phyloP scores from a whole-genome alignment of 148 eudicot species.

The Rhododendron simsii region DNA sequence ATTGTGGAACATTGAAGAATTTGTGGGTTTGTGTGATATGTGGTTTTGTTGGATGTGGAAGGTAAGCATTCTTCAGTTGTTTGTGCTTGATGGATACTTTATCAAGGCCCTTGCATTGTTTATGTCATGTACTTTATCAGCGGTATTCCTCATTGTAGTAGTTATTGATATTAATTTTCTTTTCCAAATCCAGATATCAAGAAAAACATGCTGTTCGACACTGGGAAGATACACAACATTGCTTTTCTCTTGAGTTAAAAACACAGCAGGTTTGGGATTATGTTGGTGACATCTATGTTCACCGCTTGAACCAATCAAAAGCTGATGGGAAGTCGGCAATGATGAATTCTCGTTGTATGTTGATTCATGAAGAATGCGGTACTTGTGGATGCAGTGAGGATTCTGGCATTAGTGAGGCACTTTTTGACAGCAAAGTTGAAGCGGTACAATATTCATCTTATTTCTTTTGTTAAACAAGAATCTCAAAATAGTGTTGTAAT shows the following conservation, averaged over 20 bases:
- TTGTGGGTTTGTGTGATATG: conserved; percentile 91
- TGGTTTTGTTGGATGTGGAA: conserved; percentile 99
- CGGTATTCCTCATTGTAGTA: background rate
- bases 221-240: conserved; percentile 76
- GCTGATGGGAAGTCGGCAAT: conserved; percentile 60
- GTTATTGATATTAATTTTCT: background rate
- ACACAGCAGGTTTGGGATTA: conserved; percentile 98
- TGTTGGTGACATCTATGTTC: conserved; percentile 85
- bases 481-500: background rate
- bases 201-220: conserved; percentile 76
- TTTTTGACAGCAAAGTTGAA: conserved; percentile 80
- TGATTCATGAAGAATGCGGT: conserved; percentile 61
- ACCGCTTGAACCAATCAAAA: conserved; percentile 84
- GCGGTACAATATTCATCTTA: conserved; percentile 36
- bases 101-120: background rate
- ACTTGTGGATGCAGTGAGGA: conserved; percentile 68
- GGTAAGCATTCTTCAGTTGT: conserved; percentile 36
- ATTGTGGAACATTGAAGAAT: conserved; percentile 72
- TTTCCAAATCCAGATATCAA: conserved; percentile 58
- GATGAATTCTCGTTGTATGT: conserved; percentile 39
- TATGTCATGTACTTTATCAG: background rate
- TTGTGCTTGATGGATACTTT: background rate
- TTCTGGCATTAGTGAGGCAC: conserved; percentile 64
- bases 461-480: background rate
- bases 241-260: conserved; percentile 85